phyloP scores from a whole-genome alignment of 768 basidiomycete species.

The Auriscalpium orientale region DNA sequence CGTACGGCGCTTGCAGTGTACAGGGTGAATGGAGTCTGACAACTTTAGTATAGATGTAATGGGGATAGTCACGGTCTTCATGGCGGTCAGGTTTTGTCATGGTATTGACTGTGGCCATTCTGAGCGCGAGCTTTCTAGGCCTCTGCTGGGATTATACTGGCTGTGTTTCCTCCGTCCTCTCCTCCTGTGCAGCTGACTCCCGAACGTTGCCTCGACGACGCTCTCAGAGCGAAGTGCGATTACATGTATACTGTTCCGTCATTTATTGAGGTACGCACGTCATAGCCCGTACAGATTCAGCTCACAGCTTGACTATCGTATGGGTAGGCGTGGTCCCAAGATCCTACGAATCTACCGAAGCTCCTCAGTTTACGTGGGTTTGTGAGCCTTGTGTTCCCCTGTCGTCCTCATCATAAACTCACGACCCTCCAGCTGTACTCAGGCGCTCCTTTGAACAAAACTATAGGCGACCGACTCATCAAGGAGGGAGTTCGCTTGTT shows the following conservation, averaged over 20 bases:
- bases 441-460: constrained; percentile 1
- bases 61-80: neutral
- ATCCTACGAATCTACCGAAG: constrained; percentile 15
- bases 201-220: constrained; percentile 16
- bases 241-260: constrained; percentile 22
- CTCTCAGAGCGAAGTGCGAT: constrained; percentile 17
- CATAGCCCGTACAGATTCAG: neutral
- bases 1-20: neutral
- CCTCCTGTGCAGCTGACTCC: constrained; percentile 21
- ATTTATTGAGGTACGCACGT: constrained; percentile 23
- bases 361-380: neutral
- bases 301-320: no score
- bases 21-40: no score
- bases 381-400: neutral
- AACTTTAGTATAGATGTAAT: neutral
- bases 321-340: constrained; percentile 21
- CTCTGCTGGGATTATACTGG: constrained; percentile 18
- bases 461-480: neutral
- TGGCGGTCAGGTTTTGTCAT: neutral
- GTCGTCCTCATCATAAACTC: neutral
- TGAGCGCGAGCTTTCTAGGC: constrained; percentile 9
- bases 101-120: neutral
- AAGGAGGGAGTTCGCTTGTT: neutral
- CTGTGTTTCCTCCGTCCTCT: constrained; percentile 19
- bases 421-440: neutral